Base-by-base conservation (phyloP, 2,329 filamentous ascomycete species). In the Blastomyces parvus region DNA sequence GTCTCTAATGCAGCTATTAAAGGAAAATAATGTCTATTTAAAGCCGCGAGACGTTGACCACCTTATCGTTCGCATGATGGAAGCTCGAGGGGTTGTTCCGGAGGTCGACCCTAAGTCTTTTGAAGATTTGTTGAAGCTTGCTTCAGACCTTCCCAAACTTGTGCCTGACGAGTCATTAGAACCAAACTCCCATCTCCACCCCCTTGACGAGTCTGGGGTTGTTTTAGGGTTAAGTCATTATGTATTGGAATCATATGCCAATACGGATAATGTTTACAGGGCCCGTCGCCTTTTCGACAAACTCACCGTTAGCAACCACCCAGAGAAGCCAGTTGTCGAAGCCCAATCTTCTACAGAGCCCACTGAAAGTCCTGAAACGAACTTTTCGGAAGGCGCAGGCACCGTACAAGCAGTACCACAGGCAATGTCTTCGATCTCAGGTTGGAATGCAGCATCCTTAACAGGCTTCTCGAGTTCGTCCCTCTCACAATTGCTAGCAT, bases 401-500 rank as follows among this genome's bases (percentile, higher is more conserved):
- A 30, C 30, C 17, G 7, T 2, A 1, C 55, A 22, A 53, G n/a
- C 22, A 52, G 7, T 50, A 59, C 56, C n/a, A 27, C 65, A 50
- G 62, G 55, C 53, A 22, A 48, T 22, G 4, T 36, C 11, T 48
- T 33, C 58, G 44, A 48, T 27, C 17, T 17, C 25, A 3, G 2
- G 19, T 48, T 30, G 14, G 1, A 59, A 59, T 48, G 22, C 58
- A 33, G 58, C 40, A 59, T 59, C 58, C 27, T 42, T 55, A 27
- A 61, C 59, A 6, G 33, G 42, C 14, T 59, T 85, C 22, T 81
- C 83, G 2, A 68, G 76, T 11, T 70, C 76, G 6, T 76, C 81
- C 2, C 72, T 85, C 53, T 82, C 79, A 2, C 74, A 76, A 27
- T 70, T 86, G 30, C 73, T 86, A 27, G 80, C 84, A 64, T 67